Base-by-base conservation (phyloP, 2,329 filamentous ascomycete genomes). In the Dothideomycetes sp. region DNA sequence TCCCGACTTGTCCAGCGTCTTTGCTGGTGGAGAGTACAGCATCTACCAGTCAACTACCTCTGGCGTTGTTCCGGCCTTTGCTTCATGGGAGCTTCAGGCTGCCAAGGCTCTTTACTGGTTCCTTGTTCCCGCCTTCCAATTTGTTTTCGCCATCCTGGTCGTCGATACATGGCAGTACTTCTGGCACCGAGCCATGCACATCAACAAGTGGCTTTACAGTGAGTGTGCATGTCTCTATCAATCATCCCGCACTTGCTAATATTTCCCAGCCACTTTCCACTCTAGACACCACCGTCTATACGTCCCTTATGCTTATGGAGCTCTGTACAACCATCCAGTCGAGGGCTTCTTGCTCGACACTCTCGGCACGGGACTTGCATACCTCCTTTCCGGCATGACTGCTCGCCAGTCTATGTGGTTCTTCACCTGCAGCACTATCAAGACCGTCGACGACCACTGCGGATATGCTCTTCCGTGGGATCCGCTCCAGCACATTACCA, bases 161-260 rank as follows among this genome's bases (percentile, higher is more conserved):
- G 75, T 96, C 50, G 91, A 98, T 63, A 91, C 87, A 33, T 98
- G 91, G 91, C 89, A 98, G 60, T 98, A 98, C 66, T 94, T 95
- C 64, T 73, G 89, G 53, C 91, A 98, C 63, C 85, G 91, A 30
- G 75, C 82, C 42, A 98, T 98, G 91, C 91, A 98, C 64, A 72
- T 91, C 68, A 95, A 96, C 68, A 88, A 84, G 62, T 96, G 85
- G 84, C 73, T 98, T 51, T 96, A 96, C 70, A 82, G 85, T 91
- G 70, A 63, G 83, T 74, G n/a, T n/a, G n/a, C n/a, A n/a, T n/a
- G n/a, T n/a, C n/a, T n/a, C n/a, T 30, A 14, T 36, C 17, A 15
- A 31, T n/a, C 5, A 16, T 17, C 18, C 18, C 34, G 8, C 4
- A 34, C 14, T 22, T 16, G 30, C 51, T 54, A 50, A 62, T 48